A percentile compares a stretch with the other conserved stretches of the same genome.
Evolutionary conservation across 1,139 yeast genomes (phyloP).

Genomic region (Scheffersomyces illinoinensis): DNA sequence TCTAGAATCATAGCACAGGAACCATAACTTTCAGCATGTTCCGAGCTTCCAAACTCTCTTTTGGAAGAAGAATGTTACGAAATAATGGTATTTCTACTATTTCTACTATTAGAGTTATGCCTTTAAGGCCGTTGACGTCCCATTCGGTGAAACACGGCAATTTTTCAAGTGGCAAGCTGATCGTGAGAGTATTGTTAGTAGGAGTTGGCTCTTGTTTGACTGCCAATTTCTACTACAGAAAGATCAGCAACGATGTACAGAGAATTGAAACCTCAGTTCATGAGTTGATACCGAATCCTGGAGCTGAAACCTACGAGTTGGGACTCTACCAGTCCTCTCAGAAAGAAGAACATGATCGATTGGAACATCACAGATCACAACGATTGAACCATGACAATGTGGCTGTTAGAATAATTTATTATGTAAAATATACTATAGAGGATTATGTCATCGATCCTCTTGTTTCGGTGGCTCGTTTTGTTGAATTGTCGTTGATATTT

Average conservation of each 20-base stretch:
- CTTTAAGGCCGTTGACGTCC: not conserved
- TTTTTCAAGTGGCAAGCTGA: not conserved
- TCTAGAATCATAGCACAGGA: not conserved
- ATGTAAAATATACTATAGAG: slow-evolving; percentile 40
- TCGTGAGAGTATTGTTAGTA: not conserved
- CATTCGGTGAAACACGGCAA: not conserved
- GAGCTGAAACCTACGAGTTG: slow-evolving; percentile 66
- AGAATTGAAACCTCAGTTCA: slow-evolving; percentile 38
- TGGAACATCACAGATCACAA: slow-evolving; percentile 20
- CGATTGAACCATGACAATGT: slow-evolving; percentile 25
- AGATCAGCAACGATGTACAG: slow-evolving; percentile 29
- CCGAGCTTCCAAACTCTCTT: not conserved
- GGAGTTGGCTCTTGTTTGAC: not conserved
- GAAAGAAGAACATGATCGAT: slow-evolving; percentile 41
- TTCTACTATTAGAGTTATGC: not conserved
- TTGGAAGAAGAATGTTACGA: not conserved
- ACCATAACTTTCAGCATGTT: not conserved
- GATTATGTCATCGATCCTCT: slow-evolving; percentile 70
- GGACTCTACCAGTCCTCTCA: slow-evolving; percentile 67
- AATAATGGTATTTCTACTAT: not conserved
- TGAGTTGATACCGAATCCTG: slow-evolving; percentile 41
- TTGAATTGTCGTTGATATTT: slow-evolving; percentile 66
- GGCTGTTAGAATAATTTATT: slow-evolving; percentile 30
- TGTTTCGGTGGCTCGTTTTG: slow-evolving; percentile 63
- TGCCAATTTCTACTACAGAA: not conserved